These are phyloP conservation scores for Pseudogymnoascus sp. DNA, from an alignment of 2,329 filamentous ascomycete species.

Conservation along the genomic window DNA sequence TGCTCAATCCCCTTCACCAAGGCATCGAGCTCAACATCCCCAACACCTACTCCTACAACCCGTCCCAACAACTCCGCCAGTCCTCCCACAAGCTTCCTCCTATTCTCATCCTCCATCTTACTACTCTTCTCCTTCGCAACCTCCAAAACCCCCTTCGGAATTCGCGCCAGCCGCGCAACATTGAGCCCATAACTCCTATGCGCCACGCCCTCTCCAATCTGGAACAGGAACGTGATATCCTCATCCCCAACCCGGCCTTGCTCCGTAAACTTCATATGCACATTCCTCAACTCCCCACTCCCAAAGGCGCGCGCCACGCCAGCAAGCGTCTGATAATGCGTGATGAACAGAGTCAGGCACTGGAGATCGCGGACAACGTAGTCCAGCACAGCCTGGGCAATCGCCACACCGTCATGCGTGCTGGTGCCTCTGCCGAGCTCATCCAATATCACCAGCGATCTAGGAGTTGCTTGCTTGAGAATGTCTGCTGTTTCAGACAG, in stretches of 20 bases:
- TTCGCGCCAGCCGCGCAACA: constrained; percentile 76
- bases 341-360: constrained; percentile 89
- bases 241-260: constrained; percentile 46
- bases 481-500: constrained; percentile 88
- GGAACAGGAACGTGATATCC: constrained; percentile 90
- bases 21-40: constrained; percentile 21
- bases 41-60: constrained; percentile 19
- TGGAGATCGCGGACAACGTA: constrained; percentile 68
- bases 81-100: constrained; percentile 47
- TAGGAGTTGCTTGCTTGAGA: constrained; percentile 76
- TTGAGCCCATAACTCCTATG: constrained; percentile 93
- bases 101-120: constrained; percentile 70
- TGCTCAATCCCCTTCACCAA: constrained; percentile 44
- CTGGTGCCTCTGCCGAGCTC: constrained; percentile 89
- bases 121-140: constrained; percentile 71
- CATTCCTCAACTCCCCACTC: constrained; percentile 63
- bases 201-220: constrained; percentile 82
- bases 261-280: constrained; percentile 81
- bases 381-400: constrained; percentile 84
- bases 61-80: constrained; percentile 23
- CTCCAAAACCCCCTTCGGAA: constrained; percentile 71
- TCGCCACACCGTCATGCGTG: constrained; percentile 93
- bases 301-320: constrained; percentile 61
- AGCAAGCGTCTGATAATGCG: constrained; percentile 86
- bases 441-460: constrained; percentile 84